phyloP scores from a whole-genome alignment of 306 rosid species.

The Luffa acutangula region DNA sequence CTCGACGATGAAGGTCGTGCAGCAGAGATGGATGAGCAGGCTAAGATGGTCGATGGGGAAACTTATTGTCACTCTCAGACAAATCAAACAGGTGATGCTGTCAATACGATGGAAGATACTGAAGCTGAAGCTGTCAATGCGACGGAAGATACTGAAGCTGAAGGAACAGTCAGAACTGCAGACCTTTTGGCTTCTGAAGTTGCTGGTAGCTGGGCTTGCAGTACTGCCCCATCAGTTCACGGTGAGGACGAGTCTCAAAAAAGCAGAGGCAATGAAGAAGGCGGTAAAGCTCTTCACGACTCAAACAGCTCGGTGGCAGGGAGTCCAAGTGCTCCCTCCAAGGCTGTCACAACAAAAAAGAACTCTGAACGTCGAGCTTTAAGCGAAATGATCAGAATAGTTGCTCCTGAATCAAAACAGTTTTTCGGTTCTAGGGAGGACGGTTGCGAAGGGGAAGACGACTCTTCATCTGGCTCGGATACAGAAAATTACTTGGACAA shows the following conservation, averaged over 20 bases:
- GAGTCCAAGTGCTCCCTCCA: constrained; percentile 43
- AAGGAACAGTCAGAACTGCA: constrained; percentile 43
- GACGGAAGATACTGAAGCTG: constrained; percentile 55
- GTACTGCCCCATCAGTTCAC: constrained; percentile 66
- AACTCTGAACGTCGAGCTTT: constrained; percentile 53
- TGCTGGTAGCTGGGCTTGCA: constrained; percentile 88
- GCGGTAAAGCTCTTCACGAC: constrained; percentile 35
- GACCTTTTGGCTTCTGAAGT: constrained; percentile 91
- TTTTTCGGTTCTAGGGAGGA: constrained; percentile 35
- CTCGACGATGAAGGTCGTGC: constrained; percentile 52
- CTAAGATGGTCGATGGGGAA: constrained; percentile 27
- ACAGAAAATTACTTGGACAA: constrained; percentile 38
- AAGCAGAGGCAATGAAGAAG: constrained; percentile 36
- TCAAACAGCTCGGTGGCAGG: constrained; percentile 40
- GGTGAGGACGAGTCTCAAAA: constrained; percentile 60
- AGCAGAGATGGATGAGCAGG: constrained; percentile 51
- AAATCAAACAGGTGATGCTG: constrained; percentile 31
- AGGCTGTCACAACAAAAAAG: constrained; percentile 23
- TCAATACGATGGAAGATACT: constrained; percentile 45
- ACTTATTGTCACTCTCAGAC: constrained; percentile 33
- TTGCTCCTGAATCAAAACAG: constrained; percentile 69
- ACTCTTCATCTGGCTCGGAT: constrained; percentile 34
- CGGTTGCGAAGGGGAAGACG: constrained; percentile 18
- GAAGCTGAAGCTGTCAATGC: constrained; percentile 39
- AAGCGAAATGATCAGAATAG: constrained; percentile 80